Conservation (phyloP, 1,139 yeast genomes). For the Kurtzmaniella quercitrusa region DNA sequence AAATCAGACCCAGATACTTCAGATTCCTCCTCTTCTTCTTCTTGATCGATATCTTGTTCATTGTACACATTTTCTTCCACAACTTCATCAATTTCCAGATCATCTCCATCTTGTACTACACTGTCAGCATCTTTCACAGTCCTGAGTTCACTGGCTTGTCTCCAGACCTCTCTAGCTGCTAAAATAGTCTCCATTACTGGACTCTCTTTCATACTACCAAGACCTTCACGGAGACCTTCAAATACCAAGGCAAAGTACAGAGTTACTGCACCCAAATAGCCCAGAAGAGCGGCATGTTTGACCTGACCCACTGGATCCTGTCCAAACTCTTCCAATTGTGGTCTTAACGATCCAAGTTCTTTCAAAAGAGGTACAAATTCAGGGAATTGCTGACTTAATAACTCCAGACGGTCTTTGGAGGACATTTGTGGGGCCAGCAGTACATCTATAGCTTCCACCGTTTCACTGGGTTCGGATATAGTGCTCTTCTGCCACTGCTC, state of each 20-base stretch:
- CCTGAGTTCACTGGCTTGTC: slow-evolving; percentile 60
- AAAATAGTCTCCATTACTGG: slow-evolving; percentile 85
- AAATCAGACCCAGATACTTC: slow-evolving; percentile 16
- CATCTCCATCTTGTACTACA: slow-evolving; percentile 12
- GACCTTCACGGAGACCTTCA: slow-evolving; percentile 49
- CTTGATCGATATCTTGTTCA: slow-evolving; percentile 20
- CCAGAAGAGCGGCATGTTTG: slow-evolving; percentile 65
- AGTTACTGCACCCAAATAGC: slow-evolving; percentile 71
- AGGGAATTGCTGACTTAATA: slow-evolving; percentile 64
- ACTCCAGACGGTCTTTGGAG: slow-evolving; percentile 38
- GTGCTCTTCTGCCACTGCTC: slow-evolving; percentile 60
- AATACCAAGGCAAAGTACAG: slow-evolving; percentile 72
- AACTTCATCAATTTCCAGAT: slow-evolving; percentile 15
- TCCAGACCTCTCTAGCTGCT: slow-evolving; percentile 84
- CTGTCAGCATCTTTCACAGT: slow-evolving; percentile 15
- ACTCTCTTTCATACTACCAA: slow-evolving; percentile 71
- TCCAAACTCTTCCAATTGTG: slow-evolving; percentile 31
- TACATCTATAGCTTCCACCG: slow-evolving; percentile 8
- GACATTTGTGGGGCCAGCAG: slow-evolving; percentile 9
- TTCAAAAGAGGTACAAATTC: slow-evolving; percentile 75
- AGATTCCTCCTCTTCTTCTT: too few relatives aligned
- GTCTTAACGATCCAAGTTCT: slow-evolving; percentile 52
- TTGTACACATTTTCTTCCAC: slow-evolving; percentile 21
- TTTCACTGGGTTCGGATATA: slow-evolving; percentile 26
- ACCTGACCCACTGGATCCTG: slow-evolving; percentile 36